Percentiles rank a stretch among this genome's conserved stretches.
phyloP scores from a whole-genome alignment of 2,329 filamentous ascomycete genomes.

The Cryphonectria parasitica region DNA sequence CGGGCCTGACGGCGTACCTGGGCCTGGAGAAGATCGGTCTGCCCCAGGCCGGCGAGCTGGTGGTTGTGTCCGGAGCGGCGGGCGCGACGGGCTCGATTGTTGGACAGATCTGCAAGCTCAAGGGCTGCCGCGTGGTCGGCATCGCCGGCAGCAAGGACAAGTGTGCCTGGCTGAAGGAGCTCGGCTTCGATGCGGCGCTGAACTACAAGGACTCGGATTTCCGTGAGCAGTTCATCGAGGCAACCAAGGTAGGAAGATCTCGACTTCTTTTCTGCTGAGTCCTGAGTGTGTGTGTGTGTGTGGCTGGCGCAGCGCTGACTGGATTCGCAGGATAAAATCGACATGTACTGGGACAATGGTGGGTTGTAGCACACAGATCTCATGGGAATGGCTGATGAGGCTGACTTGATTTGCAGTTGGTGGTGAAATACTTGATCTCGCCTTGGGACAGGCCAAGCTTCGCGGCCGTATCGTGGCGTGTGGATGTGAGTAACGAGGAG shows the following conservation, averaged over 20 bases:
- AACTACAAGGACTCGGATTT: constrained; percentile 73
- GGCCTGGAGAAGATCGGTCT: constrained; percentile 66
- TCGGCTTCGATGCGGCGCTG: constrained; percentile 69
- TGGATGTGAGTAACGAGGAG: constrained; percentile 69
- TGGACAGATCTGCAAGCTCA: constrained; percentile 69
- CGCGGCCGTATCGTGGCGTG: constrained; percentile 72
- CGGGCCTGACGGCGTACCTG: constrained; percentile 69
- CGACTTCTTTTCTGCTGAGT: background rate
- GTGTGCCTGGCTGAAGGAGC: constrained; percentile 62
- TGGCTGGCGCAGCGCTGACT: background rate
- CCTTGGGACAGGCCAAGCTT: constrained; percentile 64
- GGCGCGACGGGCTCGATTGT: constrained; percentile 70
- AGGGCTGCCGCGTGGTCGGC: constrained; percentile 58
- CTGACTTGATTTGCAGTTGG: constrained; percentile 51
- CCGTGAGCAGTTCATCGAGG: constrained; percentile 60
- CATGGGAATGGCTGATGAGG: background rate
- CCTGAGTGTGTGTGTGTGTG: constrained; percentile 31
- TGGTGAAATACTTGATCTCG: constrained; percentile 70
- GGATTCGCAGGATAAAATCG: constrained; percentile 49
- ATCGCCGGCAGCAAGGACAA: constrained; percentile 61
- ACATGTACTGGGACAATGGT: constrained; percentile 73
- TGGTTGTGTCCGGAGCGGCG: constrained; percentile 69
- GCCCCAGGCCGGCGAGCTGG: constrained; percentile 65
- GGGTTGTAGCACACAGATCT: constrained; percentile 13
- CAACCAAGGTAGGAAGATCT: constrained; percentile 45